Evolutionary conservation across 176 grass and related monocot genomes (phyloP).

Genomic region (Triticum monococcum): DNA sequence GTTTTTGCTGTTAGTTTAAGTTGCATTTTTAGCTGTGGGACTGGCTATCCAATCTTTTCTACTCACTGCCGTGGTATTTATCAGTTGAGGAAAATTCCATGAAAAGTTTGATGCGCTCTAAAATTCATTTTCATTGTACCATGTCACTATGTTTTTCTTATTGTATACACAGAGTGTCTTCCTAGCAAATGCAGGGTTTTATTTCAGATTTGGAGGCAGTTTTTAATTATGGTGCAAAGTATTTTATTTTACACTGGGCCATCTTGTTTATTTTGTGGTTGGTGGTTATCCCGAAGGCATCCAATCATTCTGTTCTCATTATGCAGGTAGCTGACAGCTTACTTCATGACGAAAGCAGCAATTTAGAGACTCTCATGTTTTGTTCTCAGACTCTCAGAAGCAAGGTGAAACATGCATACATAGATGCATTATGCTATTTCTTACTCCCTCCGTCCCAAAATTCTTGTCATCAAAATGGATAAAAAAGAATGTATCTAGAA

Average conservation of each 20-base stretch:
- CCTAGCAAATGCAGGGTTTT: not conserved
- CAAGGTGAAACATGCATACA: constrained; percentile 62
- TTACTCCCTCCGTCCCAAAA: not conserved
- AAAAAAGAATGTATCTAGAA: too few species aligned
- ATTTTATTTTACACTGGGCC: not conserved
- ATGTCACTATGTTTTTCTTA: not conserved
- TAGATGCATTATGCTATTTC: not conserved
- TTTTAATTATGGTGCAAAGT: not conserved
- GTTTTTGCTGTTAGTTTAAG: not conserved
- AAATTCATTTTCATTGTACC: not conserved
- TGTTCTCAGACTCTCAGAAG: constrained; percentile 98
- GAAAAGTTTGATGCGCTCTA: not conserved
- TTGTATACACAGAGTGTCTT: not conserved
- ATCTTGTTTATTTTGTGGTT: not conserved
- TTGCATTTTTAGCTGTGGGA: not conserved
- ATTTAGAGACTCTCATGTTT: constrained; percentile 94
- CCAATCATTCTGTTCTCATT: constrained; percentile 1
- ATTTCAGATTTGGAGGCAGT: not conserved
- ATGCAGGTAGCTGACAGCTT: constrained; percentile 89
- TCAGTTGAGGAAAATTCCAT: not conserved
- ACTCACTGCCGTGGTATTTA: not conserved
- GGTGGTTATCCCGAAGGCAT: constrained; percentile 13
- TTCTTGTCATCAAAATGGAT: too few species aligned
- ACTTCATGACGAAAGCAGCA: constrained; percentile 93
- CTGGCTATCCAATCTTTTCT: too few species aligned